Evolutionary conservation across 768 basidiomycete species (phyloP).

Genomic region (Suillus alpinus): DNA sequence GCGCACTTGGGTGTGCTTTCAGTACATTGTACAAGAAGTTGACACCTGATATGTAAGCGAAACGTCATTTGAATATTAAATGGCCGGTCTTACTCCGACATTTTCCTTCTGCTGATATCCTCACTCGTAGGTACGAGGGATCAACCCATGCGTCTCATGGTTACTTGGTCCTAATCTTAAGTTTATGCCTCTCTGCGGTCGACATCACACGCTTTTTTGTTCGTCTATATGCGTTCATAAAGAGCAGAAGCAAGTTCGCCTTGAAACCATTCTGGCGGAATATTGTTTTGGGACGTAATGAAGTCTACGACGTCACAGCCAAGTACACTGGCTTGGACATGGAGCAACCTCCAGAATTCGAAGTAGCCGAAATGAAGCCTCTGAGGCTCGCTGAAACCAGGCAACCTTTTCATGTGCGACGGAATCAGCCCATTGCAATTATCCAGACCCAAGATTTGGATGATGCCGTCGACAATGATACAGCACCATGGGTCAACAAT

Average conservation of each 20-base stretch:
- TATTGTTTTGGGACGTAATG: conserved; percentile 52
- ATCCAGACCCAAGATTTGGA: conserved; percentile 18
- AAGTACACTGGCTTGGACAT: conserved; percentile 61
- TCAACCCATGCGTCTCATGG: conserved; percentile 63
- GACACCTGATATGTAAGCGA: conserved; percentile 76
- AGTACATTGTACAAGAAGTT: conserved; percentile 72
- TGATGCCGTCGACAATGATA: conserved; percentile 36
- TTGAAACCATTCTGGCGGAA: conserved; percentile 53
- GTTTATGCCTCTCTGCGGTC: conserved; percentile 43
- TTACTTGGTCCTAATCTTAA: conserved; percentile 49
- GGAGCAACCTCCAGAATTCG: conserved; percentile 55
- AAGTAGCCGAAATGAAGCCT: conserved; percentile 42
- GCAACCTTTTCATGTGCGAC: conserved; percentile 13
- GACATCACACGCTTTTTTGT: conserved; percentile 52
- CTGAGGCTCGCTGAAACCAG: conserved; percentile 8
- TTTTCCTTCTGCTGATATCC: conserved; percentile 14
- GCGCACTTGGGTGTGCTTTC: conserved; percentile 61
- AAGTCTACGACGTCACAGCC: conserved; percentile 16
- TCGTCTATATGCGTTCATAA: conserved; percentile 51
- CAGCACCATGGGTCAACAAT: conserved; percentile 54
- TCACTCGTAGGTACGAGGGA: conserved; percentile 59
- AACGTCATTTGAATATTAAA: conserved; percentile 12
- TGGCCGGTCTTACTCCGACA: neutral
- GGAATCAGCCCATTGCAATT: conserved; percentile 18
- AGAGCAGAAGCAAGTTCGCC: conserved; percentile 41